Conservation (phyloP, 2,329 filamentous ascomycete species). For the Aspergillus caelatus region DNA sequence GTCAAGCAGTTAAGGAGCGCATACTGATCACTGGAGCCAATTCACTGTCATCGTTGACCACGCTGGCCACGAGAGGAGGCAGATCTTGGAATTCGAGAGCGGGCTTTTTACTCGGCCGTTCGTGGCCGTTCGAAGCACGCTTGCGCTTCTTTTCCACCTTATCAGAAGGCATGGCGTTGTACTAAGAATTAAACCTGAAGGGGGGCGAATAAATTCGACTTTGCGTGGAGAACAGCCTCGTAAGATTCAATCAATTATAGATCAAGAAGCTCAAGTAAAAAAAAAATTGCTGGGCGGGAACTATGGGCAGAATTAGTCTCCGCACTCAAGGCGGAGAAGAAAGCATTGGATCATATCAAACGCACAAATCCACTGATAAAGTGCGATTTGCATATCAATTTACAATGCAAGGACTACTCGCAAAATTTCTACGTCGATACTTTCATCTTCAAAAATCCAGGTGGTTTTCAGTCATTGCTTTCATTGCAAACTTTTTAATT, state of each 20-base stretch:
- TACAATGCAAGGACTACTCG: background rate
- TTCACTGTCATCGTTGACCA: constrained; percentile 51
- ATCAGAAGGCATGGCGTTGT: constrained; percentile 32
- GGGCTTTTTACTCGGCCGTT: constrained; percentile 53
- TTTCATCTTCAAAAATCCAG: background rate
- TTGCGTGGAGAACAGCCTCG: background rate
- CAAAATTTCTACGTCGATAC: background rate
- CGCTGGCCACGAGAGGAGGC: constrained; percentile 47
- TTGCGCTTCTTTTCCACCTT: constrained; percentile 56
- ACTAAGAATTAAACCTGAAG: background rate
- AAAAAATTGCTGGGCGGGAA: constrained; percentile 31
- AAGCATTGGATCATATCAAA: constrained; percentile 2
- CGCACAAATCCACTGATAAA: background rate
- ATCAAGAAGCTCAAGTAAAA: constrained; percentile 24
- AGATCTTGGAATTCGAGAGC: constrained; percentile 42
- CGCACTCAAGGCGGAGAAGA: constrained; percentile 26
- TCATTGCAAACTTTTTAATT: constrained; percentile 31
- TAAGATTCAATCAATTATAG: background rate
- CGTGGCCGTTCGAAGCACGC: constrained; percentile 47
- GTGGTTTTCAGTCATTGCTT: background rate
- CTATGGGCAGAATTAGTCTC: constrained; percentile 10
- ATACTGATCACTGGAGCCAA: constrained; percentile 55
- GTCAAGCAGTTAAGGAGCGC: constrained; percentile 13
- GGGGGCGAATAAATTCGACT: background rate
- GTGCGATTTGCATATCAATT: background rate